Evolutionary conservation across 208 protist species (phyloP).

Genomic region (Angomonas deanei): DNA sequence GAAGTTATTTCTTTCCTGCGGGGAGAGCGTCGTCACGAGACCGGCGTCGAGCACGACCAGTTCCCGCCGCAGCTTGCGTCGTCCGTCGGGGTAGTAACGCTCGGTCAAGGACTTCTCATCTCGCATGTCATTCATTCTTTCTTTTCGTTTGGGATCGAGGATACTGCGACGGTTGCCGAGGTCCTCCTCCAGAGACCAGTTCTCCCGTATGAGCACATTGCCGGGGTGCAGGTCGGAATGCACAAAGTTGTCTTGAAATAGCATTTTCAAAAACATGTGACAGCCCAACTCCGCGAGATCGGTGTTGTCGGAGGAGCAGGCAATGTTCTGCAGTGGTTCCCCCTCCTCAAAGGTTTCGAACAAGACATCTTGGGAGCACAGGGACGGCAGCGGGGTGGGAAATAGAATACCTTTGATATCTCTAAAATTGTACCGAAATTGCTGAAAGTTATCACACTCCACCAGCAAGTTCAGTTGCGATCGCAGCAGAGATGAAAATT

Average conservation of each 20-base stretch:
- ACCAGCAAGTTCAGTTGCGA: conserved; percentile 82
- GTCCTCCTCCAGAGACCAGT: conserved; percentile 18
- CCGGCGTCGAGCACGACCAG: conserved; percentile 89
- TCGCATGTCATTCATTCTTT: conserved; percentile 1
- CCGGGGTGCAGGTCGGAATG: conserved; percentile 93
- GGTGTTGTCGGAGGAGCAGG: conserved; percentile 33
- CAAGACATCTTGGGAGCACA: conserved; percentile 59
- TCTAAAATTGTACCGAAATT: conserved; percentile 22
- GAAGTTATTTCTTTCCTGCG: conserved; percentile 88
- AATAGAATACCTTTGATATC: conserved; percentile 39
- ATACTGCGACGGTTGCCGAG: background rate
- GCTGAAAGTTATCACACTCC: conserved; percentile 82
- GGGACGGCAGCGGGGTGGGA: conserved; percentile 61
- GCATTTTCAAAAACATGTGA: conserved; percentile 93
- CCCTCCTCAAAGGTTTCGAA: conserved; percentile 90
- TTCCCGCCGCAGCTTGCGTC: conserved; percentile 46
- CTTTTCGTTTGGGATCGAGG: background rate
- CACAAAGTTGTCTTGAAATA: conserved; percentile 93
- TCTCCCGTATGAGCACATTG: conserved; percentile 79
- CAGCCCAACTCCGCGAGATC: conserved; percentile 78
- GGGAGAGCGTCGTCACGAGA: conserved; percentile 81
- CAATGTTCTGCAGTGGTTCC: conserved; percentile 53
- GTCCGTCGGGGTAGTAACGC: conserved; percentile 59
- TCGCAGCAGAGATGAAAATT: conserved; percentile 78
- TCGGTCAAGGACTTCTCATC: background rate